Percentiles rank a stretch among this genome's conserved stretches.
Conservation (phyloP, 176 grass and related monocot species). For the Avena insularis region DNA sequence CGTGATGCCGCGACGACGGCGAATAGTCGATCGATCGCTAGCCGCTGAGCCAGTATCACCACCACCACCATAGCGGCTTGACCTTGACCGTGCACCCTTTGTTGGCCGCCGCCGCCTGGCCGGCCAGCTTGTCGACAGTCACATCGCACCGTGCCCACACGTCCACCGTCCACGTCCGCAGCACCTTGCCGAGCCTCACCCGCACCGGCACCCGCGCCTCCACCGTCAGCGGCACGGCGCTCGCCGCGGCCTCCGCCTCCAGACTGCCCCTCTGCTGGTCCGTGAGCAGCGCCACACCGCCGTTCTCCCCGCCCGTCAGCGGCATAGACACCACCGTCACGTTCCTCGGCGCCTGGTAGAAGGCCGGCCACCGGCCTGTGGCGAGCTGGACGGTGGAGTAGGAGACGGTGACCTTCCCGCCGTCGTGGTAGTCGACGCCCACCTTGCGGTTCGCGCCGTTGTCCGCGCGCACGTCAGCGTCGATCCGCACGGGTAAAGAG, state of each 20-base stretch:
- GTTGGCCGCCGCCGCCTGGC: background rate
- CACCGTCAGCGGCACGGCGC: slow-evolving; percentile 60
- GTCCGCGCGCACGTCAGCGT: slow-evolving; percentile 56
- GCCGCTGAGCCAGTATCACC: slow-evolving; percentile 9
- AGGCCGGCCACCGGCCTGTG: slow-evolving; percentile 66
- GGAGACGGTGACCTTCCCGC: slow-evolving; percentile 48
- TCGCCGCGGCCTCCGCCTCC: slow-evolving; percentile 9
- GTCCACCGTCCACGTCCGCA: slow-evolving; percentile 73
- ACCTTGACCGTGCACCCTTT: slow-evolving; percentile 53
- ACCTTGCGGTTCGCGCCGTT: slow-evolving; percentile 67
- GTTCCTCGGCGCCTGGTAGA: slow-evolving; percentile 68
- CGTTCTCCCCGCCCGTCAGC: slow-evolving; percentile 24
- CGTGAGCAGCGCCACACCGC: slow-evolving; percentile 45
- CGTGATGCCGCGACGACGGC: background rate
- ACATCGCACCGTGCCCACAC: slow-evolving; percentile 73
- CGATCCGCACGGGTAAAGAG: background rate
- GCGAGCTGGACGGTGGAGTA: slow-evolving; percentile 58
- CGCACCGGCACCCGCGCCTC: slow-evolving; percentile 50
- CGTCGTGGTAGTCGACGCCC: slow-evolving; percentile 66
- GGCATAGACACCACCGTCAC: slow-evolving; percentile 50
- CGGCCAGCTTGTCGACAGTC: slow-evolving; percentile 59
- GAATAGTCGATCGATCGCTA: background rate
- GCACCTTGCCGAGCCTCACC: slow-evolving; percentile 53
- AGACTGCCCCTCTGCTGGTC: slow-evolving; percentile 17
- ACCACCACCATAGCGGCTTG: slow-evolving; percentile 58